phyloP scores from a whole-genome alignment of 345 rosid species.

The Populus simonii region DNA sequence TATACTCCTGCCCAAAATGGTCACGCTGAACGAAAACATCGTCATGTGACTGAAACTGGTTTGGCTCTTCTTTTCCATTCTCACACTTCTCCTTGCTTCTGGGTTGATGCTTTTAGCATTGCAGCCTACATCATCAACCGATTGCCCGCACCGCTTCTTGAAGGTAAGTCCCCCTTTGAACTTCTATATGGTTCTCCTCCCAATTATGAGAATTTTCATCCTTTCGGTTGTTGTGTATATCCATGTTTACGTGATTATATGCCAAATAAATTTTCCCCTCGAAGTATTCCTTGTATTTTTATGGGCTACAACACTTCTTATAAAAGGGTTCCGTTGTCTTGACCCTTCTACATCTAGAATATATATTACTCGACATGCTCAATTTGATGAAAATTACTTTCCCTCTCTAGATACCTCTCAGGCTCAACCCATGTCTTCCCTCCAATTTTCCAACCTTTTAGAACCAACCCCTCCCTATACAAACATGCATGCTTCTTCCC shows the following conservation, averaged over 20 bases:
- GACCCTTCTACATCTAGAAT: not conserved
- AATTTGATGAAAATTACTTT: conserved; percentile 12
- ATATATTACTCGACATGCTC: not conserved
- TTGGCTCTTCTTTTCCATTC: not conserved
- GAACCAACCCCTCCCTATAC: not conserved
- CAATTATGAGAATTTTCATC: not conserved
- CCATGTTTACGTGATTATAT: not conserved
- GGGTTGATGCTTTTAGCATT: not conserved
- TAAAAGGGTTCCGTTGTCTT: not conserved
- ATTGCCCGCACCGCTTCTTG: not conserved
- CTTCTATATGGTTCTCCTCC: not conserved
- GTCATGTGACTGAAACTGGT: not conserved
- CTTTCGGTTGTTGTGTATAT: not conserved
- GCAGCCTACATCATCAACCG: not conserved
- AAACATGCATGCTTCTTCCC: too few species aligned
- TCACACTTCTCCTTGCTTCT: not conserved
- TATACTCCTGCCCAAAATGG: not conserved
- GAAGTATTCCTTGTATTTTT: not conserved
- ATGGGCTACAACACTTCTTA: not conserved
- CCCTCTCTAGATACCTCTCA: not conserved
- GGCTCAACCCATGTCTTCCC: not conserved
- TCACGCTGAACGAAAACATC: not conserved
- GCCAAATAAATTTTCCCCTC: not conserved
- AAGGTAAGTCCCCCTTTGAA: not conserved
- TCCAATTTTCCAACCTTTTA: not conserved